A percentile compares a stretch with the other conserved stretches of the same genome.
phyloP scores from a whole-genome alignment of 2,329 filamentous ascomycete genomes.

The Epichloe festucae region DNA sequence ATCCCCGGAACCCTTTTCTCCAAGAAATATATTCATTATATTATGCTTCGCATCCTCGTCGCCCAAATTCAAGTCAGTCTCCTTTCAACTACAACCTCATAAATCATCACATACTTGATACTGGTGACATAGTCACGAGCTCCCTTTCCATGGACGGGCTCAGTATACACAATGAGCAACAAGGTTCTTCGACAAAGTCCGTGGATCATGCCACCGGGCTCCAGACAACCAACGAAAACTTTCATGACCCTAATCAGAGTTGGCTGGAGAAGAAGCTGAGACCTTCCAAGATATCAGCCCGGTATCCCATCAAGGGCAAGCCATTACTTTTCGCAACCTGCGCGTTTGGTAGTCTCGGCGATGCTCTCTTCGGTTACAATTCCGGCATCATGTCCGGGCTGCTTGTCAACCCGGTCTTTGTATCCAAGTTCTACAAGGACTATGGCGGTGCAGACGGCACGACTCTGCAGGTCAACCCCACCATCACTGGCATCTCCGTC shows the following conservation, averaged over 20 bases:
- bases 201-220: not conserved
- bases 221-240: too few relatives aligned
- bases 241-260: not conserved
- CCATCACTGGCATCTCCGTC: slow-evolving; percentile 7
- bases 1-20: too few relatives aligned
- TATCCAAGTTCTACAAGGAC: slow-evolving; percentile 7
- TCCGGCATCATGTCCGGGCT: slow-evolving; percentile 8
- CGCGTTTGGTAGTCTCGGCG: slow-evolving; percentile 8
- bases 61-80: too few relatives aligned
- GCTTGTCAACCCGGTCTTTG: slow-evolving; percentile 8
- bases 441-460: slow-evolving; percentile 7
- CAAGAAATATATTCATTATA: too few relatives aligned
- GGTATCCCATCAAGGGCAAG: slow-evolving; percentile 8
- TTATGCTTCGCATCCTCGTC: too few relatives aligned
- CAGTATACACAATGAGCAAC: not conserved
- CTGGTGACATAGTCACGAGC: too few relatives aligned
- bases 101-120: too few relatives aligned
- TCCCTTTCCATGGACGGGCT: not conserved
- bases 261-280: slow-evolving; percentile 4
- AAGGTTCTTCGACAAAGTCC: not conserved
- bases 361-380: slow-evolving; percentile 8
- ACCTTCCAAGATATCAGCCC: slow-evolving; percentile 2
- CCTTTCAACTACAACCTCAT: too few relatives aligned
- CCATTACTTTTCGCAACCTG: slow-evolving; percentile 8
- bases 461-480: slow-evolving; percentile 4